Evolutionary conservation across 1,139 yeast species (phyloP).

Genomic region (Pichia cactophila): DNA sequence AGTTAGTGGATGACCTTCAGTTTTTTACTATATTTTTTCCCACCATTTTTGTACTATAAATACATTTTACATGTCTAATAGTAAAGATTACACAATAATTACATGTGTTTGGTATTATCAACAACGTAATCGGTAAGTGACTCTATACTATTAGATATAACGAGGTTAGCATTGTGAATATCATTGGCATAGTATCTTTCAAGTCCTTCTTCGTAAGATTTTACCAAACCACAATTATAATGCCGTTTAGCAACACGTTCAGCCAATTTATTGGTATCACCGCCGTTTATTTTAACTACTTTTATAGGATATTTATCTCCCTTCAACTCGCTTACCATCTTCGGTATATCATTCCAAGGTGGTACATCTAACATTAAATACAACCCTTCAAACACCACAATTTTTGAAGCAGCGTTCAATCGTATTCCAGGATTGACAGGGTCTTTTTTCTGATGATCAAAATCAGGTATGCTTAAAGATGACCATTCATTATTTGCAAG

Average conservation of each 20-base stretch:
- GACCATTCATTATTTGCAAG: slow-evolving; percentile 14
- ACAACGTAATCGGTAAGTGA: slow-evolving; percentile 7
- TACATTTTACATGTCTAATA: neutral
- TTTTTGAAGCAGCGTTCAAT: slow-evolving; percentile 37
- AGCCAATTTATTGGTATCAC: slow-evolving; percentile 3
- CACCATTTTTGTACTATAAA: neutral
- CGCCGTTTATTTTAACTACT: slow-evolving; percentile 8
- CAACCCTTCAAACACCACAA: slow-evolving; percentile 60
- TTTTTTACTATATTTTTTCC: neutral
- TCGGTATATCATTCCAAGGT: slow-evolving; percentile 41
- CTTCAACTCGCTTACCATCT: slow-evolving; percentile 22
- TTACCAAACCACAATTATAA: slow-evolving; percentile 58
- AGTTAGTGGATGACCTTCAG: neutral
- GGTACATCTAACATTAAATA: slow-evolving; percentile 36
- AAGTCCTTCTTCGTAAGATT: slow-evolving; percentile 49
- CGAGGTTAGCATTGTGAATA: slow-evolving; percentile 53
- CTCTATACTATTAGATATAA: slow-evolving; percentile 36
- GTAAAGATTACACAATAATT: neutral
- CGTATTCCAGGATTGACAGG: slow-evolving; percentile 48
- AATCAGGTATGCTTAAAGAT: slow-evolving; percentile 56
- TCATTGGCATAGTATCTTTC: slow-evolving; percentile 64
- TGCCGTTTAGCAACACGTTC: slow-evolving; percentile 66
- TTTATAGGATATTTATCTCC: slow-evolving; percentile 34
- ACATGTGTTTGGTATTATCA: slow-evolving; percentile 1
- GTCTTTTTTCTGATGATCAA: slow-evolving; percentile 65